A percentile compares a stretch with the other conserved stretches of the same genome.
These are phyloP conservation scores for Jaapia argillacea DNA, from an alignment of 768 basidiomycete species.

Conservation along the genomic window DNA sequence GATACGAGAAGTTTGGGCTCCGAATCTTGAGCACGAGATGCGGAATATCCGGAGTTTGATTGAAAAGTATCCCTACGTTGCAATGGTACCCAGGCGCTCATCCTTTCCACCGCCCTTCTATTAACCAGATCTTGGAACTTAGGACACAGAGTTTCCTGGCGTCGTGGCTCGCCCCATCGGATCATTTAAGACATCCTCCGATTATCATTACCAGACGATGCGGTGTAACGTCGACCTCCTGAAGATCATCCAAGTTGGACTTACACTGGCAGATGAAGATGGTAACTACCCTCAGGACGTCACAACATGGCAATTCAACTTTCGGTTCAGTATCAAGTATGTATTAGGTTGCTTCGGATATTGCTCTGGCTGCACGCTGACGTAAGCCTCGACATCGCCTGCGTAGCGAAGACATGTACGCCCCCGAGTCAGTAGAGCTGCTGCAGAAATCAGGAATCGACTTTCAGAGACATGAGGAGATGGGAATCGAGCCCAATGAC, in stretches of 20 bases:
- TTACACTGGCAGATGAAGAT: conserved; percentile 90
- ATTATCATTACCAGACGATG: conserved; percentile 99
- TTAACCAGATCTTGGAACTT: too few relatives aligned
- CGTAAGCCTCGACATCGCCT: conserved; percentile 8
- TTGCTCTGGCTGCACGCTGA: conserved; percentile 5
- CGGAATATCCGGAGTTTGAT: conserved; percentile 76
- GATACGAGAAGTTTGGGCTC: conserved; percentile 94
- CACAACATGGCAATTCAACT: conserved; percentile 99
- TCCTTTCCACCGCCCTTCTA: too few relatives aligned
- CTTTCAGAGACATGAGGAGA: conserved; percentile 86
- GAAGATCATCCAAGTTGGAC: conserved; percentile 94
- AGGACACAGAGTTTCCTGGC: conserved; percentile 99
- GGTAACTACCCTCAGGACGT: conserved; percentile 86
- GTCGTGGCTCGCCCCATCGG: conserved; percentile 97
- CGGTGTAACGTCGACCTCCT: conserved; percentile 98
- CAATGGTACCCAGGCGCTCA: conserved; percentile 77
- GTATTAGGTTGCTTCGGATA: conserved; percentile 18
- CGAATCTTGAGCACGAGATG: conserved; percentile 91
- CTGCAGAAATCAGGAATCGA: conserved; percentile 94
- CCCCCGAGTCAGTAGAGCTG: conserved; percentile 93
- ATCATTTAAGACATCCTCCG: conserved; percentile 89
- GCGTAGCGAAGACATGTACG: conserved; percentile 99
- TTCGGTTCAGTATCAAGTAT: conserved; percentile 83
- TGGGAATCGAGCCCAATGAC: conserved; percentile 86
- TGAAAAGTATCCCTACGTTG: conserved; percentile 87